Conservation (phyloP, 2,329 filamentous ascomycete species). For the Xylariaceae sp. region DNA sequence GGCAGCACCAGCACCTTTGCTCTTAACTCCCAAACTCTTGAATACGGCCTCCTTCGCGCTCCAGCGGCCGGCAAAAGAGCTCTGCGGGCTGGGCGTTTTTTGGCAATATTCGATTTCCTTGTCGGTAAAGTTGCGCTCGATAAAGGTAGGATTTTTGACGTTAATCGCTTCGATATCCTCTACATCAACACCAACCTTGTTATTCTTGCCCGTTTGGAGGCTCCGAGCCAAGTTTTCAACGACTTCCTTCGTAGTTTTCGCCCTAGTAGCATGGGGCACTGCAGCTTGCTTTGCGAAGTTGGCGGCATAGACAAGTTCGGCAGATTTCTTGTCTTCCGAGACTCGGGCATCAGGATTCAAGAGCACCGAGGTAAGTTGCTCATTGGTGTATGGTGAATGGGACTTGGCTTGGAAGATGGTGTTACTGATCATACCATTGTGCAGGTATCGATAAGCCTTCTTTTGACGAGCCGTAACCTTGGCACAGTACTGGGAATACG, state of each 20-base stretch:
- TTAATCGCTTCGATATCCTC: constrained; percentile 88
- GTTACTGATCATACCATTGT: constrained; percentile 98
- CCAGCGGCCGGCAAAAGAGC: constrained; percentile 94
- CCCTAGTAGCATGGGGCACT: constrained; percentile 50
- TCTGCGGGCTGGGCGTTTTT: constrained; percentile 76
- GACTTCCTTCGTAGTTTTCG: constrained; percentile 70
- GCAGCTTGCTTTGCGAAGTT: constrained; percentile 68
- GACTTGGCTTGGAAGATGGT: constrained; percentile 95
- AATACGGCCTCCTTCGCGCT: constrained; percentile 98
- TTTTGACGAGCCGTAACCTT: constrained; percentile 95
- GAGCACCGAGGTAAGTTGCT: constrained; percentile 84
- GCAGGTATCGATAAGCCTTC: constrained; percentile 98
- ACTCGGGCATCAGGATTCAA: constrained; percentile 94
- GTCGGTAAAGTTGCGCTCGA: constrained; percentile 91
- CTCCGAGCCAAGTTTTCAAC: constrained; percentile 75
- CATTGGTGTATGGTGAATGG: constrained; percentile 85
- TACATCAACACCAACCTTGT: constrained; percentile 90
- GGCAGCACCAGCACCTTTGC: constrained; percentile 85
- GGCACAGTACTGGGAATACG: constrained; percentile 78
- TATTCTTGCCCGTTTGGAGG: constrained; percentile 55
- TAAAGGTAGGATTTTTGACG: constrained; percentile 89
- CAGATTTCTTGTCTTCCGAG: constrained; percentile 80
- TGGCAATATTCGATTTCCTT: constrained; percentile 86
- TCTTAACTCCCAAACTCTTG: constrained; percentile 87
- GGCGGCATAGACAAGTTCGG: constrained; percentile 72